Evolutionary conservation across 495 filamentous ascomycete genomes (phyloP).

Genomic region (Diplogelasinospora grovesii): DNA sequence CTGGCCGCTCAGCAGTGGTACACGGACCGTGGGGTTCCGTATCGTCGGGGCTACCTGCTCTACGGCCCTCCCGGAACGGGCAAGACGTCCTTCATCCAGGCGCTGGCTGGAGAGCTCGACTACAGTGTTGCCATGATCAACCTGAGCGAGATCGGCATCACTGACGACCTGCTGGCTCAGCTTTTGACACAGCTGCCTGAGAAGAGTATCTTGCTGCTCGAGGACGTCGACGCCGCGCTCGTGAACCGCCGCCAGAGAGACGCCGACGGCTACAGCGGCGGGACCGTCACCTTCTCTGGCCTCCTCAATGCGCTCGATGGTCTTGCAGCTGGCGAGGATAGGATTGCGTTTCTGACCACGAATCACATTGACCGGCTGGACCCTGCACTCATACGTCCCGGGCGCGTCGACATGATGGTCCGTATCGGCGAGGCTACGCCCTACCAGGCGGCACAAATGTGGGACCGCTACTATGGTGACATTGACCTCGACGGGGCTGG

Average conservation of each 20-base stretch:
- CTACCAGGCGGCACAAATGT: slow-evolving; percentile 79
- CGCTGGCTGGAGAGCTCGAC: slow-evolving; percentile 82
- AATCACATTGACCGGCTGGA: slow-evolving; percentile 90
- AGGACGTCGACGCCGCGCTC: slow-evolving; percentile 95
- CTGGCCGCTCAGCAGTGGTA: slow-evolving; percentile 78
- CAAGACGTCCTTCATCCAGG: slow-evolving; percentile 95
- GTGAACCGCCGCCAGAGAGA: slow-evolving; percentile 70
- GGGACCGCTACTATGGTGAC: slow-evolving; percentile 90
- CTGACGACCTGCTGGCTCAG: slow-evolving; percentile 84
- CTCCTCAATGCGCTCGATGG: slow-evolving; percentile 91
- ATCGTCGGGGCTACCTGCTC: slow-evolving; percentile 85
- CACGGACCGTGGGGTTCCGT: slow-evolving; percentile 88
- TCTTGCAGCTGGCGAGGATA: slow-evolving; percentile 89
- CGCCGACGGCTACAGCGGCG: slow-evolving; percentile 78
- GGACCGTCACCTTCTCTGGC: slow-evolving; percentile 92
- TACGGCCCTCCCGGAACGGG: slow-evolving; percentile 93
- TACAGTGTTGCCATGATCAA: slow-evolving; percentile 94
- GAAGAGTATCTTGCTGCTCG: slow-evolving; percentile 78
- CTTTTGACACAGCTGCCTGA: slow-evolving; percentile 82
- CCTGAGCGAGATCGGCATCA: slow-evolving; percentile 85
- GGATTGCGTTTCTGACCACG: slow-evolving; percentile 89
- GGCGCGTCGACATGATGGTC: slow-evolving; percentile 88
- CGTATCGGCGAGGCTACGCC: slow-evolving; percentile 80
- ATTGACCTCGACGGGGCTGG: slow-evolving; percentile 56
- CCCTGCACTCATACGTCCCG: slow-evolving; percentile 80